Percentiles rank a stretch among this genome's conserved stretches.
These are phyloP conservation scores for Eutypa lata DNA, from an alignment of 2,329 filamentous ascomycete genomes.

Conservation along the genomic window DNA sequence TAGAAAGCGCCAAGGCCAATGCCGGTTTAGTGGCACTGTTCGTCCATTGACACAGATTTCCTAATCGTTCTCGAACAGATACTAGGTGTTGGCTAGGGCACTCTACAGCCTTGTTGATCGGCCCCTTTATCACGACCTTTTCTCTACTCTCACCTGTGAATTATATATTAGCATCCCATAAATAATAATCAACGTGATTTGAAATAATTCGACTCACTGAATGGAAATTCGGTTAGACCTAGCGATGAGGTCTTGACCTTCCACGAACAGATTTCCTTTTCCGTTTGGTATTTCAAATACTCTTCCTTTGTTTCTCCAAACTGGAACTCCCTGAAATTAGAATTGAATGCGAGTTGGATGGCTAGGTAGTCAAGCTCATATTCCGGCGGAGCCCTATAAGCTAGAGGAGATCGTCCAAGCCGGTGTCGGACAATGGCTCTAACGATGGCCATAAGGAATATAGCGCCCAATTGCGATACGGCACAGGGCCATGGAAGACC, in stretches of 20 bases:
- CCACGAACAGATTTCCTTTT: background rate
- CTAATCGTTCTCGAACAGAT: background rate
- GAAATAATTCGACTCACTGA: too few species aligned
- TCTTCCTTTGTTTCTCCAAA: background rate
- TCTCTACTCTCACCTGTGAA: too few species aligned
- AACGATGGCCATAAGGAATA: background rate
- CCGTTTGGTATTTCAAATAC: background rate
- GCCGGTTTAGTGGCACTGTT: background rate
- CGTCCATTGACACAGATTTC: background rate
- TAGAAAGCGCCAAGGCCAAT: background rate
- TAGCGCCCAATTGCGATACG: slow-evolving; percentile 2
- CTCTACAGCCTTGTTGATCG: background rate
- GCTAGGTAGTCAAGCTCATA: background rate
- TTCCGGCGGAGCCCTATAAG: background rate
- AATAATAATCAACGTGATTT: too few species aligned
- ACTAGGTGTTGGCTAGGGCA: too few species aligned
- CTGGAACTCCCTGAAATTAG: background rate
- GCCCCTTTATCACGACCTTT: too few species aligned
- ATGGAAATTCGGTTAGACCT: too few species aligned
- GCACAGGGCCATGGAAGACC: slow-evolving; percentile 2
- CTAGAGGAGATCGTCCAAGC: background rate
- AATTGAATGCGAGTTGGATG: background rate
- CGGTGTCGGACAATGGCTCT: slow-evolving; percentile 1
- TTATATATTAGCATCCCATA: too few species aligned
- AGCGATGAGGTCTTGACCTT: background rate